A percentile compares a stretch with the other conserved stretches of the same genome.
Evolutionary conservation across 768 basidiomycete species (phyloP).

Genomic region (Lepiota venenata): DNA sequence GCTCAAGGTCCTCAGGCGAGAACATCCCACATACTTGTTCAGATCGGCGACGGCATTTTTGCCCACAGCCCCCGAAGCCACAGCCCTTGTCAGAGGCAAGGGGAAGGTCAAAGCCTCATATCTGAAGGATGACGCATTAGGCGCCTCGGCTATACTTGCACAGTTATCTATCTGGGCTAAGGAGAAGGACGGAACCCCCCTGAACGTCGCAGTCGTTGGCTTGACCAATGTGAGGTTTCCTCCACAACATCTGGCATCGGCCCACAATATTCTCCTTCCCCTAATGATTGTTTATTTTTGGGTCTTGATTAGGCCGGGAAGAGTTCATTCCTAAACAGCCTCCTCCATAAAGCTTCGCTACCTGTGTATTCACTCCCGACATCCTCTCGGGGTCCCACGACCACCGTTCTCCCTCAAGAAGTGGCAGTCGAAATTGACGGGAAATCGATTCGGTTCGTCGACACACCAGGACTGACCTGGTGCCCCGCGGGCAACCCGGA

Average conservation of each 20-base stretch:
- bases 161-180: constrained; percentile 45
- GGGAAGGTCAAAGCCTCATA: constrained; percentile 38
- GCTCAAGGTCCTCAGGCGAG: constrained; percentile 55
- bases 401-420: constrained; percentile 67
- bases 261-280: background rate
- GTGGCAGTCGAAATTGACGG: constrained; percentile 46
- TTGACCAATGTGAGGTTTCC: constrained; percentile 68
- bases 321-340: constrained; percentile 80
- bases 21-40: constrained; percentile 68
- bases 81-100: constrained; percentile 34
- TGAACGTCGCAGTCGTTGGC: constrained; percentile 81
- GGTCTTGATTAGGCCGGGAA: constrained; percentile 66
- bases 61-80: constrained; percentile 29
- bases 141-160: constrained; percentile 48
- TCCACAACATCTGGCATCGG: background rate
- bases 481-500: constrained; percentile 40
- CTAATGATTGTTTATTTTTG: background rate
- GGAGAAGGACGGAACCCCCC: constrained; percentile 43
- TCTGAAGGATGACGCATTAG: constrained; percentile 55
- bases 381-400: constrained; percentile 62
- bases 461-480: constrained; percentile 75
- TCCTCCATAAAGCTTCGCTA: constrained; percentile 48
- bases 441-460: constrained; percentile 62
- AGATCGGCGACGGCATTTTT: constrained; percentile 68
- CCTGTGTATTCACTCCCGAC: constrained; percentile 56